Evolutionary conservation across 371 early-diverging fungal species (phyloP), one percentile per base, ranked within the genome.

Genomic region (Zychaea mexicana): DNA sequence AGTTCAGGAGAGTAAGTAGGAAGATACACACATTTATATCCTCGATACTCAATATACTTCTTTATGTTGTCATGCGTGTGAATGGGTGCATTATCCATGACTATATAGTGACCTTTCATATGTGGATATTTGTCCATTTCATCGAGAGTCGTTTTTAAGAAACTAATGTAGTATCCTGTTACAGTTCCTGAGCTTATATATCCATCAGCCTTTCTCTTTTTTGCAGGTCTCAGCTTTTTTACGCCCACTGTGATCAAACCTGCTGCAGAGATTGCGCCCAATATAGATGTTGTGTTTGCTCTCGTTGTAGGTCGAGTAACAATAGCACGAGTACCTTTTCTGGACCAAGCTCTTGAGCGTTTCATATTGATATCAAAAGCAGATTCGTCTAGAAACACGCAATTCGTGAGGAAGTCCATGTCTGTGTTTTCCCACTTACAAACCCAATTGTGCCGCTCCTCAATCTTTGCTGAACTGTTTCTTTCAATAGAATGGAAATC

Each of bases 391-490:
- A 61, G 46, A 49, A 61, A 61, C 39, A 39, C n/a, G 39, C 39
- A 39, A n/a, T 39, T 39, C 10, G 39, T 39, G 17, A 39, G 10
- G 39, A 39, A 62, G 39, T 62, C 47, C 58, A 67, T 57, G 33
- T 62, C 52, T 31, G 62, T 62, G 31, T 68, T 24, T 38, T 63
- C 57, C 64, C 63, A 67, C 32, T 62, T 52, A 19, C 31, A 46
- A 56, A 67, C 55, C 62, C 62, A 57, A 58, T 62, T 52, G 22
- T 61, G 33, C n/a, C 56, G 49, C 38, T 67, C 54, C 38, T 57
- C 6, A 67, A 67, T 57, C 62, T 67, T 68, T 64, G 21, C 69
- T 57, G 39, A 39, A 32, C 69, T 64, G 36, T 69, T 69, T 61
- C 65, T 61, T 36, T 60, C 69, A 57, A 53, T 47, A 39, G 39